Conservation (phyloP, 805 yeast genomes). For the Cyberlindnera saturnus region DNA sequence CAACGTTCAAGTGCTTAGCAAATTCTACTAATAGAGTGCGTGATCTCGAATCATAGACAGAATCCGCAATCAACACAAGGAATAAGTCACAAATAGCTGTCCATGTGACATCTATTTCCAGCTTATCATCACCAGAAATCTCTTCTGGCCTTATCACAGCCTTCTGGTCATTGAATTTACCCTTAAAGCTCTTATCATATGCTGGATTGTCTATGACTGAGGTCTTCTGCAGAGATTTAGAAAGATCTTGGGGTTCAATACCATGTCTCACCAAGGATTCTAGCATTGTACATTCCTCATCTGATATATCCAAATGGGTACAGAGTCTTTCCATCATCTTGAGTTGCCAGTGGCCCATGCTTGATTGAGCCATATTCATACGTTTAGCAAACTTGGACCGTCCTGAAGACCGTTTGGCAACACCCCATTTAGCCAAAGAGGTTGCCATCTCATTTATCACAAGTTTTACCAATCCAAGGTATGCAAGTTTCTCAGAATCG, state of each 20-base stretch:
- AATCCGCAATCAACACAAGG: constrained; percentile 70
- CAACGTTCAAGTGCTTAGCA: constrained; percentile 54
- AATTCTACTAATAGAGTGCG: constrained; percentile 69
- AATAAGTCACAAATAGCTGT: constrained; percentile 89
- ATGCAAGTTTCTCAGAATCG: constrained; percentile 86
- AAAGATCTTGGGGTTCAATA: constrained; percentile 64
- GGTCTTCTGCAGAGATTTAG: constrained; percentile 50
- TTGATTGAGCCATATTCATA: constrained; percentile 63
- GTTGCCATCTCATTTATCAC: constrained; percentile 77
- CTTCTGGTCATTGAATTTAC: background rate
- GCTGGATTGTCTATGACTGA: constrained; percentile 48
- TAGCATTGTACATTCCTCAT: constrained; percentile 82
- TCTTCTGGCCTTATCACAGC: constrained; percentile 11
- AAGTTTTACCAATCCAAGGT: constrained; percentile 77
- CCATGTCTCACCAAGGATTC: constrained; percentile 83
- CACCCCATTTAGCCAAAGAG: constrained; percentile 53
- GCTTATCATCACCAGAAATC: constrained; percentile 24
- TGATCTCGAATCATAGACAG: constrained; percentile 85
- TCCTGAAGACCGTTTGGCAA: constrained; percentile 40
- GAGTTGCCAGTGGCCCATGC: constrained; percentile 81
- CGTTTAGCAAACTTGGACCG: constrained; percentile 46
- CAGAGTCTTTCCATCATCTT: constrained; percentile 65
- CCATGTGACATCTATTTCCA: constrained; percentile 83
- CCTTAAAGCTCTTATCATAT: constrained; percentile 20
- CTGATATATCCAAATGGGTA: constrained; percentile 68